Conservation (phyloP, 2,329 filamentous ascomycete species). For the Cadophora malorum region DNA sequence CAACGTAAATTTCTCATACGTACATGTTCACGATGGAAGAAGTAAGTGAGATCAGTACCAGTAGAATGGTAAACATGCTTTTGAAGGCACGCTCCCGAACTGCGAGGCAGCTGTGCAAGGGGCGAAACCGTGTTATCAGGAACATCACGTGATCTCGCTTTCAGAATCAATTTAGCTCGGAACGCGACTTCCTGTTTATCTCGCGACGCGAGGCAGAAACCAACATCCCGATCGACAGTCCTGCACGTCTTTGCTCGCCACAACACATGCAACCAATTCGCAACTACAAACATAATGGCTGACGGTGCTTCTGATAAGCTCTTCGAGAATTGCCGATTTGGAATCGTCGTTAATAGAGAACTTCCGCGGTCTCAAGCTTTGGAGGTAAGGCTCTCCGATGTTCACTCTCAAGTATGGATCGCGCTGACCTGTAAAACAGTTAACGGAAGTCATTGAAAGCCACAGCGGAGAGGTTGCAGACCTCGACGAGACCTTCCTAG, state of each 20-base stretch:
- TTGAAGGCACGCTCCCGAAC: too few relatives aligned
- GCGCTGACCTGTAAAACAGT: slow-evolving; percentile 28
- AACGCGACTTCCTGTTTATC: slow-evolving; percentile 16
- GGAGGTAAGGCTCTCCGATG: slow-evolving; percentile 33
- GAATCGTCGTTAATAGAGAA: slow-evolving; percentile 39
- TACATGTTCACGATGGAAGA: too few relatives aligned
- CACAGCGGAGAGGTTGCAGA: slow-evolving; percentile 47
- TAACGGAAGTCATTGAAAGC: slow-evolving; percentile 40
- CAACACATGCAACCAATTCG: slow-evolving; percentile 10
- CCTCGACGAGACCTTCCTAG: slow-evolving; percentile 47
- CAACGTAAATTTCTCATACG: not conserved
- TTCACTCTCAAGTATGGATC: not conserved
- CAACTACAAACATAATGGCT: slow-evolving; percentile 25
- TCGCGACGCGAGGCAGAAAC: slow-evolving; percentile 18
- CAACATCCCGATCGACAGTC: not conserved
- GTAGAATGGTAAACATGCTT: not conserved
- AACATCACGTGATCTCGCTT: slow-evolving; percentile 6
- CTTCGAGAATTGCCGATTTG: slow-evolving; percentile 42
- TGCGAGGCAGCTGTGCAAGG: too few relatives aligned
- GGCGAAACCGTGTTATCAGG: too few relatives aligned
- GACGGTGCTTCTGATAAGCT: slow-evolving; percentile 28
- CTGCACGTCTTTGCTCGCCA: not conserved
- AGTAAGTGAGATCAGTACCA: too few relatives aligned
- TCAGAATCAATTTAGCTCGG: slow-evolving; percentile 10
- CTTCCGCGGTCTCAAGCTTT: slow-evolving; percentile 31